Base-by-base conservation (phyloP, 495 filamentous ascomycete genomes). In the Aspergillus incahuasiensis region DNA sequence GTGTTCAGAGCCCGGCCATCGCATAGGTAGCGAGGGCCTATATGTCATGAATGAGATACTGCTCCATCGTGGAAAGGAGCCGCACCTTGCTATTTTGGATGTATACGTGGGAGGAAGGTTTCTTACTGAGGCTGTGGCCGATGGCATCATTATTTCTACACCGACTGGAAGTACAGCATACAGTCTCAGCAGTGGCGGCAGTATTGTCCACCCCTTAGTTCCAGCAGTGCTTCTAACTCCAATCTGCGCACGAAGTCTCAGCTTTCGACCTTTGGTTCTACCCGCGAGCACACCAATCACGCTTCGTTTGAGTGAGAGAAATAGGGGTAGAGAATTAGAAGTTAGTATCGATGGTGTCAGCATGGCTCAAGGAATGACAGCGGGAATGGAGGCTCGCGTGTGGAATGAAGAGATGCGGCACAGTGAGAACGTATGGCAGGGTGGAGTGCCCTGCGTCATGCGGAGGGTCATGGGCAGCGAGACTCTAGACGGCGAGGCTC, bases 21-120 rank as follows among this genome's bases (percentile, higher is more conserved):
- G 58, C 1, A 45, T 55, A 30, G 55, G 47, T 3, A 18, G 32
- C 50, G 68, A 52, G 51, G 69, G 85, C 34, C 79, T 91, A 4
- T 92, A 95, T 66, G 94, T 94, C 46, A 89, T 97, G 74, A 98
- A 98, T 66, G 94, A 98, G 66, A 80, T 98, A 7, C 86, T 94
- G 24, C 85, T 98, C 45, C 95, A 98, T 65, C 88, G 94, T 13
- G 94, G 94, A 48, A 80, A 84, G 35, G 86, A 90, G 56, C 90
- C 94, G 0, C 94, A 98, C 70, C 81, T 98, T 1, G 88, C 90
- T 8, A 86, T 96, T 55, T 82, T 98, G 58, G 89, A 92, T 56
- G 86, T 98, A 38, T 94, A 80, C 65, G 82, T 97, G 34, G 89
- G 89, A 55, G 84, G 85, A 9, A 85, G 90, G 47, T 91, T 91